Evolutionary conservation across 2,329 filamentous ascomycete genomes (phyloP).

Genomic region (Aspergillus fumigatus): DNA sequence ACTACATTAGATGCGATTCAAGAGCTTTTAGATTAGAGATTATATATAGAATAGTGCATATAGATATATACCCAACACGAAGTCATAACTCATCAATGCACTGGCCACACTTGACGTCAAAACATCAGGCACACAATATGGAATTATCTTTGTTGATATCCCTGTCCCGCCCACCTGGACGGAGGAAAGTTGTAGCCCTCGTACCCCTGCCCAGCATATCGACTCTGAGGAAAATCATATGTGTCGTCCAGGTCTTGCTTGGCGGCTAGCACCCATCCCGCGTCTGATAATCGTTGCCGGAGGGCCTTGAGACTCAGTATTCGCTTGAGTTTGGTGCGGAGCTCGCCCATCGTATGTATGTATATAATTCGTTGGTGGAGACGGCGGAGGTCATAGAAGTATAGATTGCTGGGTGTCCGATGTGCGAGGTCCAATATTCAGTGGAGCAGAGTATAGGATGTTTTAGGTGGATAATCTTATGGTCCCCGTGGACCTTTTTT

Average conservation of each 20-base stretch:
- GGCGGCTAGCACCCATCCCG: slow-evolving; percentile 12
- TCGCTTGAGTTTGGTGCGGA: not conserved
- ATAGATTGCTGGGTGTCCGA: too few species aligned
- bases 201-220: slow-evolving; percentile 14
- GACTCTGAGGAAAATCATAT: slow-evolving; percentile 17
- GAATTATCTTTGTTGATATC: not conserved
- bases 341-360: not conserved
- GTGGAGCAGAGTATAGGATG: not conserved
- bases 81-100: not conserved
- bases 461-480: not conserved
- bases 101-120: not conserved
- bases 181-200: slow-evolving; percentile 18
- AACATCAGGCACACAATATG: not conserved
- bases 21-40: not conserved
- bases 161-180: slow-evolving; percentile 16
- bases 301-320: not conserved
- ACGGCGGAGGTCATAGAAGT: not conserved
- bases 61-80: not conserved
- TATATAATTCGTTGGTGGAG: not conserved
- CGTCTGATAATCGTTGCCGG: not conserved
- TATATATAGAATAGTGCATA: not conserved
- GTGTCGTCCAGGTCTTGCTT: slow-evolving; percentile 16
- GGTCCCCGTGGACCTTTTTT: not conserved
- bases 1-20: not conserved
- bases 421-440: not conserved